Evolutionary conservation across 805 yeast species (phyloP).

Genomic region (Zygotorulaspora sp.): DNA sequence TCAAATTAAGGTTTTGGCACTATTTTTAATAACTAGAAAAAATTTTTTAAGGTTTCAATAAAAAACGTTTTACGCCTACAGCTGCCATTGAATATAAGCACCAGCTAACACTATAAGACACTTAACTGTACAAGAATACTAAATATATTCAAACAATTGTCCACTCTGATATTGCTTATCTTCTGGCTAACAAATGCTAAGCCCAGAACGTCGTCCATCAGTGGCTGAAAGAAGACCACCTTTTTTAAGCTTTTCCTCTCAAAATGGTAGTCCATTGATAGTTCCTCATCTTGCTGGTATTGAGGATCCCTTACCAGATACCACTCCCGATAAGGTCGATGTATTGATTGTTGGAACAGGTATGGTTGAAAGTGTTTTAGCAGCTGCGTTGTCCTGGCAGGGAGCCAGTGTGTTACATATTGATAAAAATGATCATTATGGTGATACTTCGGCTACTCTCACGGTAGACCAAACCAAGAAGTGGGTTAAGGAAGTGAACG

Average conservation of each 20-base stretch:
- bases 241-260: slow-evolving; percentile 31
- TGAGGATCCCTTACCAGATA: slow-evolving; percentile 62
- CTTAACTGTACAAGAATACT: too few species aligned
- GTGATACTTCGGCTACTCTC: slow-evolving; percentile 81
- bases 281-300: slow-evolving; percentile 74
- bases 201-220: slow-evolving; percentile 50
- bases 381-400: slow-evolving; percentile 96
- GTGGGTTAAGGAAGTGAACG: slow-evolving; percentile 75
- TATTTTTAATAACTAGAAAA: background rate
- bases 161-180: too few species aligned
- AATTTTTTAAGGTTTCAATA: background rate
- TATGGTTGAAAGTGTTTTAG: slow-evolving; percentile 76
- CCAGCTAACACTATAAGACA: too few species aligned
- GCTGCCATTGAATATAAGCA: background rate
- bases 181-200: slow-evolving; percentile 21
- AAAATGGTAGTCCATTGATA: slow-evolving; percentile 27
- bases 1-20: background rate
- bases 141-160: too few species aligned
- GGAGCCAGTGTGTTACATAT: slow-evolving; percentile 94
- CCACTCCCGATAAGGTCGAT: slow-evolving; percentile 70
- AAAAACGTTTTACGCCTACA: background rate
- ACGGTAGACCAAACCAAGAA: slow-evolving; percentile 79
- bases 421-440: slow-evolving; percentile 80
- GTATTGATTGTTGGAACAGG: slow-evolving; percentile 93
- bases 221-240: slow-evolving; percentile 68